These are phyloP conservation scores for Acidiella bohemica DNA, from an alignment of 495 filamentous ascomycete genomes.

Conservation along the genomic window DNA sequence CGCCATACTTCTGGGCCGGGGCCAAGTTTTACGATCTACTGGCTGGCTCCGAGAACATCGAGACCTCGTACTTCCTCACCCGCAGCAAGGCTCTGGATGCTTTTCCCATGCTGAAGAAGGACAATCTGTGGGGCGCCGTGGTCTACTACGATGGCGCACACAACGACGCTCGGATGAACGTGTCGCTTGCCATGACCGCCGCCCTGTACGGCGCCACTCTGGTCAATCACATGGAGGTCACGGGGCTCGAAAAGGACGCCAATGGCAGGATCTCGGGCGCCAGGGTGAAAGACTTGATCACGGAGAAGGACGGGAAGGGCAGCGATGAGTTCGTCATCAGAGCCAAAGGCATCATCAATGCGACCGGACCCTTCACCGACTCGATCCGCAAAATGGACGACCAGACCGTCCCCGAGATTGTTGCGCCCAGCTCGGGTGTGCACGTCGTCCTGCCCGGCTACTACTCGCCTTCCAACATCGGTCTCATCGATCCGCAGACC, in stretches of 20 bases:
- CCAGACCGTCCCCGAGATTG: constrained; percentile 62
- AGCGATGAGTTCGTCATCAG: constrained; percentile 57
- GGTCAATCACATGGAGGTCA: constrained; percentile 88
- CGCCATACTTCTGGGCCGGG: constrained; percentile 92
- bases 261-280: constrained; percentile 72
- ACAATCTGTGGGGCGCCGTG: constrained; percentile 73
- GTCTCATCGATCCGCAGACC: constrained; percentile 84
- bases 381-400: constrained; percentile 85
- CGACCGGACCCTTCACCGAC: constrained; percentile 92
- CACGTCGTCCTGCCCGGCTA: constrained; percentile 96
- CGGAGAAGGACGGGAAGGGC: constrained; percentile 40
- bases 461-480: constrained; percentile 91
- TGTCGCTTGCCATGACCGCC: constrained; percentile 92
- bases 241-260: constrained; percentile 62
- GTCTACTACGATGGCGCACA: constrained; percentile 98
- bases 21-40: constrained; percentile 92
- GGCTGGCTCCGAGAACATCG: constrained; percentile 89
- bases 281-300: constrained; percentile 57
- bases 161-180: constrained; percentile 98
- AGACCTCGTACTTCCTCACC: constrained; percentile 92
- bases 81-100: constrained; percentile 88
- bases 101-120: constrained; percentile 89
- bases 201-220: constrained; percentile 87
- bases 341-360: constrained; percentile 86
- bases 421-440: constrained; percentile 85